Conservation (phyloP, 2,329 filamentous ascomycete species). For the Xylariales sp. region DNA sequence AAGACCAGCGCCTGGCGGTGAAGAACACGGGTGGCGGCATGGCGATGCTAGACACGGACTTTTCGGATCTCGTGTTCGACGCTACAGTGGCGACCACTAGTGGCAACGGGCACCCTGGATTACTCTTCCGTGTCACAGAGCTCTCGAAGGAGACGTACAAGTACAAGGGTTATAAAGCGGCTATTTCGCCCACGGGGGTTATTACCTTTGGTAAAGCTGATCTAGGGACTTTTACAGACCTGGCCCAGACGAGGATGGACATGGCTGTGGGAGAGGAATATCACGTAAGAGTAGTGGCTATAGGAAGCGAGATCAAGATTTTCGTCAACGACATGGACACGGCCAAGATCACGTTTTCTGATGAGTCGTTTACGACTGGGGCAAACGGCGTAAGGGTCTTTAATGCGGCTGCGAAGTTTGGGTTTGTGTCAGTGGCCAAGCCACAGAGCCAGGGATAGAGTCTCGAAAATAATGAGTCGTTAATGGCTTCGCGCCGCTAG, state of each 20-base stretch:
- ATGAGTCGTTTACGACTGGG: conserved; percentile 41
- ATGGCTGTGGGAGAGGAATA: conserved; percentile 40
- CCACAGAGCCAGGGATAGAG: conserved; percentile 11
- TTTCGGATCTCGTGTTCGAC: conserved; percentile 49
- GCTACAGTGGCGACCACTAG: conserved; percentile 44
- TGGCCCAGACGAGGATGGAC: conserved; percentile 28
- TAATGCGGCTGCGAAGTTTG: conserved; percentile 40
- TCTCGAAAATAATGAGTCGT: neutral
- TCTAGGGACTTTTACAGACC: conserved; percentile 25
- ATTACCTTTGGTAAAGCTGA: conserved; percentile 29
- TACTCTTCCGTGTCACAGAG: conserved; percentile 52
- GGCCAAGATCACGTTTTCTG: conserved; percentile 40
- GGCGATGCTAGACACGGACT: conserved; percentile 53
- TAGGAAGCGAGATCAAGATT: conserved; percentile 44
- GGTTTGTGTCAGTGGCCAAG: conserved; percentile 45
- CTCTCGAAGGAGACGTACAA: conserved; percentile 39
- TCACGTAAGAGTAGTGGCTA: conserved; percentile 44
- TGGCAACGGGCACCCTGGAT: conserved; percentile 47
- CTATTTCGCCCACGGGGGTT: conserved; percentile 24
- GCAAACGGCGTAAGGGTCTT: conserved; percentile 45
- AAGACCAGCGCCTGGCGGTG: conserved; percentile 43
- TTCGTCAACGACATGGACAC: conserved; percentile 44
- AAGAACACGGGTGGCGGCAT: conserved; percentile 37
- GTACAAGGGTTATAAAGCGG: conserved; percentile 32
- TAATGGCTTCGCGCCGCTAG: neutral